Base-by-base conservation (phyloP, 345 rosid species). In the Camelina laxa region DNA sequence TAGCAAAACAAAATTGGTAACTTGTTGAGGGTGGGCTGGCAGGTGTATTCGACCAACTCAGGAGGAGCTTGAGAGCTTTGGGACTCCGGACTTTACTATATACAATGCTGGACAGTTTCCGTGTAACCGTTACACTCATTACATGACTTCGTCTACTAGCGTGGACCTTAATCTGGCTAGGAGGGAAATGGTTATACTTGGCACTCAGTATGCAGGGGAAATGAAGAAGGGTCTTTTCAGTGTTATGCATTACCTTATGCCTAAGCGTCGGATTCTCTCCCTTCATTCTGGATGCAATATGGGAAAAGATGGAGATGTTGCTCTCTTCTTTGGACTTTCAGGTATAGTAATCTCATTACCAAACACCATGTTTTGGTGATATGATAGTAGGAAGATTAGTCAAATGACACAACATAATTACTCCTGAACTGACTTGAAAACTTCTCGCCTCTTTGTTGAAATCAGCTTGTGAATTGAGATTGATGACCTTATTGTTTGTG, bases 231-330 rank as follows among this genome's bases (percentile, higher is more conserved):
- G 98, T 68, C 96, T 94, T 59, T 94, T 94, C 87, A 67, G 98
- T 80, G 95, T 94, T 42, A 94, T 94, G 97, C 97, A 94, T 83
- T 91, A 91, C 89, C 96, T 94, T 85, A 94, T 94, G 98, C 98
- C 97, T 82, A 91, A 86, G 87, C 97, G 96, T 75, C 89, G 83
- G 30, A 90, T 94, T 77, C 96, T 94, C 75, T 91, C 98, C 67
- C 84, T 94, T 49, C 97, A 94, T 72, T 94, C 98, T 76, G 98
- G 98, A 44, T 91, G 96, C 95, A 94, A 94, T 82, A 90, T 94
- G 96, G 98, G 96, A 42, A 91, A 94, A 85, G 88, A 84, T 77
- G 97, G 98, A 83, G 98, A 94, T 72, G 98, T 91, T 80, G 97
- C 97, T 74, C 97, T 94, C 93, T 94, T 94, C 93, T 94, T 94